Conservation (phyloP, 495 filamentous ascomycete species). For the Neurospora intermedia region DNA sequence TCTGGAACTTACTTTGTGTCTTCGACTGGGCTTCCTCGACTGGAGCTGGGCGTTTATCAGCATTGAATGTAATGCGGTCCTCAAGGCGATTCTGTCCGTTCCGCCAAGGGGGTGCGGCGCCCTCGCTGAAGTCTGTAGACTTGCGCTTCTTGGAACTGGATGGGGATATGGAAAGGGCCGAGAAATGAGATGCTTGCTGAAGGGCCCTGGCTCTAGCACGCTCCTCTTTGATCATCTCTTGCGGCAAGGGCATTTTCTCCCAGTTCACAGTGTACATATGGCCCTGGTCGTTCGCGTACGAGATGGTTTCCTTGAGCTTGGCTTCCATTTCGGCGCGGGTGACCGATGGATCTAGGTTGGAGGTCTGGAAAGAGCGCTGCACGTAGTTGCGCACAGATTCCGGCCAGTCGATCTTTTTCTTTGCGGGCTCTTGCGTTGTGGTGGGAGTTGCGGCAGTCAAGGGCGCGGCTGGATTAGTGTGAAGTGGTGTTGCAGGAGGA, state of each 20-base stretch:
- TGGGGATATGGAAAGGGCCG: slow-evolving; percentile 8
- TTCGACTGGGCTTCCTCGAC: slow-evolving; percentile 34
- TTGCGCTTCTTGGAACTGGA: slow-evolving; percentile 62
- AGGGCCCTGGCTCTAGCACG: slow-evolving; percentile 31
- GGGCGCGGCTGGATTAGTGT: slow-evolving; percentile 17
- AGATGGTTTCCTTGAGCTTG: slow-evolving; percentile 79
- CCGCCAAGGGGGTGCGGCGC: slow-evolving; percentile 57
- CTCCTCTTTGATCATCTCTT: slow-evolving; percentile 72
- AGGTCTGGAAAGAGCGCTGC: slow-evolving; percentile 67
- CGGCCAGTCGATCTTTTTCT: slow-evolving; percentile 64
- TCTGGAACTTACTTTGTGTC: slow-evolving; percentile 72
- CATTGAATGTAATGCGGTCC: slow-evolving; percentile 60
- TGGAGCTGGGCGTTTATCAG: slow-evolving; percentile 44
- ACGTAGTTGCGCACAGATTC: slow-evolving; percentile 70
- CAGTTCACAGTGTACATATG: slow-evolving; percentile 67
- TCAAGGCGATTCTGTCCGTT: slow-evolving; percentile 60
- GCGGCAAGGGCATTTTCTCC: slow-evolving; percentile 74
- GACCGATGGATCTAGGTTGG: slow-evolving; percentile 56
- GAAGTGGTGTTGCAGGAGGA: slow-evolving; percentile 8
- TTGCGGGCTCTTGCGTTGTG: slow-evolving; percentile 22
- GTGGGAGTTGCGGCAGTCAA: slow-evolving; percentile 8
- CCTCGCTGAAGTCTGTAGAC: slow-evolving; percentile 51
- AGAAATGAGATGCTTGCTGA: not conserved
- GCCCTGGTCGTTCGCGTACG: slow-evolving; percentile 58
- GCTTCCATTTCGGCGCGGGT: slow-evolving; percentile 59